Conservation (phyloP, 1,284 basidiomycete species). For the Austroboletus niveus region DNA sequence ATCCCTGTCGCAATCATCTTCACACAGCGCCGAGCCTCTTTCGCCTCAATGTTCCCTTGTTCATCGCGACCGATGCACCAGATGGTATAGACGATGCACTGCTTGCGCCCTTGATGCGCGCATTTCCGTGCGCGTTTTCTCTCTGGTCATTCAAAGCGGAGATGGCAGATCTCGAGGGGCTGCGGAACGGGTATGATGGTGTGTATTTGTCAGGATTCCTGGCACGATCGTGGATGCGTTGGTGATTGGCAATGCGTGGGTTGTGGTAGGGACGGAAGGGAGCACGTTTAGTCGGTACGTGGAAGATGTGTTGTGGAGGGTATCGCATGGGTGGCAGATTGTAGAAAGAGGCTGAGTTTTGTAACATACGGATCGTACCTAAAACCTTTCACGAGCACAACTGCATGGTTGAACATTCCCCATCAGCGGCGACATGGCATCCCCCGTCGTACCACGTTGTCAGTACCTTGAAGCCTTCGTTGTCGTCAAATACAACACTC, state of each 20-base stretch:
- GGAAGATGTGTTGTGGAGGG: constrained; percentile 63
- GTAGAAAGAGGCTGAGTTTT: constrained; percentile 43
- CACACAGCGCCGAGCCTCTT: constrained; percentile 36
- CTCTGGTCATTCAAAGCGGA: constrained; percentile 53
- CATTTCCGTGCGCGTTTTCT: constrained; percentile 73
- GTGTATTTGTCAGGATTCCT: constrained; percentile 50
- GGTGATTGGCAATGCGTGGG: constrained; percentile 56
- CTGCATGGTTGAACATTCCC: too few relatives aligned
- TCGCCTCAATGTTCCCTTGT: constrained; percentile 61
- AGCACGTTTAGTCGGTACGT: constrained; percentile 76
- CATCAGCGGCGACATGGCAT: constrained; percentile 2
- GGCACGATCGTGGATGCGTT: constrained; percentile 66
- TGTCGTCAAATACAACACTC: constrained; percentile 12
- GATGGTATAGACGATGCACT: constrained; percentile 45
- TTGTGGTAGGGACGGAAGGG: constrained; percentile 62
- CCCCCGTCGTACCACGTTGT: constrained; percentile 14
- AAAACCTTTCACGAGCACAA: too few relatives aligned
- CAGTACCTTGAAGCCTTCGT: not conserved
- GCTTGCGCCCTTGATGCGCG: constrained; percentile 47
- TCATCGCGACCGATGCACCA: constrained; percentile 66
- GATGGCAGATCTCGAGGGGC: constrained; percentile 36
- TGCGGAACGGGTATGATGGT: constrained; percentile 54
- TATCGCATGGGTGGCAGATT: constrained; percentile 52
- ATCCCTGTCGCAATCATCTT: constrained; percentile 34
- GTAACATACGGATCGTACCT: too few relatives aligned